Base-by-base conservation (phyloP, 192 early-diverging fungal species). In the Rhizophagus clarus region DNA sequence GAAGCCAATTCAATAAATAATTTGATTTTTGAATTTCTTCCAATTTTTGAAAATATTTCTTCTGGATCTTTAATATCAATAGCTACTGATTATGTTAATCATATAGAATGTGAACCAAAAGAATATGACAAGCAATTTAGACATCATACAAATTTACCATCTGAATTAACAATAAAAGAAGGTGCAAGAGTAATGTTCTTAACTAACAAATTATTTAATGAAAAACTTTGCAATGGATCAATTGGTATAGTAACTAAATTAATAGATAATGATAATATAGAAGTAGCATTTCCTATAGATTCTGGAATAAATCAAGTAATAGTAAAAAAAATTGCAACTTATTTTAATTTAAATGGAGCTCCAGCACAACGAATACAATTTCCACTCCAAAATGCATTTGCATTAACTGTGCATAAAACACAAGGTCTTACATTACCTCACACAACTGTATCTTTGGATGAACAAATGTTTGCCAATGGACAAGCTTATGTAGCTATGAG, bases 401-500 rank as follows among this genome's bases (percentile, higher is more conserved):
- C 42, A 11, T 37, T 72, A 10, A 72, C 71, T n/a, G 71, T 32
- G 1, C 71, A 72, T 51, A 72, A 72, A 72, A n/a, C 31, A n/a
- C 71, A 72, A 72, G 71, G 71, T n/a, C 20, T 72, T 12, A 66
- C 64, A 4, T 24, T 66, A 24, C 64, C 64, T 12, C 64, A 66
- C 2, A 66, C 31, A 17, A 26, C 71, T 28, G 2, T 32, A 31
- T 49, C 22, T 8, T 24, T 72, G 0, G 71, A 72, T 47, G 49
- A 72, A 42, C 10, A n/a, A 5, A 28, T 72, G 9, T 72, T 72
- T 28, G 40, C 71, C 0, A 22, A 5, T 31, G 71, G 71, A 20
- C 71, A 72, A 72, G 40, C 42, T 9, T 72, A 72, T 8, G 71
- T 72, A 6, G 22, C 71, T 6, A 72, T 72, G 49, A 72, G 71